Evolutionary conservation across 495 filamentous ascomycete genomes (phyloP), one percentile per base, ranked within the genome.

Genomic region (Daldinia concentrica): DNA sequence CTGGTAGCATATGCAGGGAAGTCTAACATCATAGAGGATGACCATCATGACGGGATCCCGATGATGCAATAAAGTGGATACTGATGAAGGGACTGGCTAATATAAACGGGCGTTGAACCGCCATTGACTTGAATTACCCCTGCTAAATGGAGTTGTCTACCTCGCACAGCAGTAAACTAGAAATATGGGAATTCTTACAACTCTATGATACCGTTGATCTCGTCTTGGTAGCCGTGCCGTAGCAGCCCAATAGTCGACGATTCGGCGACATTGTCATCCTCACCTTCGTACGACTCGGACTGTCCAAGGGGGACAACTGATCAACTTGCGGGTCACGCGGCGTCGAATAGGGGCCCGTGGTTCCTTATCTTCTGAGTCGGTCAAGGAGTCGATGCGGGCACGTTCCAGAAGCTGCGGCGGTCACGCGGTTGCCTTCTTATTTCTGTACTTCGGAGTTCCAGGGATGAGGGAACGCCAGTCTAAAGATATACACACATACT

Each of bases 301-400:
- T 43, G 22, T 58, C 50, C 56, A 69, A 26, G 29, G 27, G 58
- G 52, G 41, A 69, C 61, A 26, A 48, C 51, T 52, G 71, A 73
- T 66, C 66, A 61, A 55, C 62, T 59, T 32, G 62, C 66, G 58
- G 66, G 66, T 66, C 54, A 54, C 41, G 26, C 8, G 58, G 50
- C 58, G 66, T 73, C 66, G 66, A 73, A 73, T 73, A 60, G 58
- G 48, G 65, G 66, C 26, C 19, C 32, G 8, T 48, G 30, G 26
- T 66, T 73, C 27, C 71, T 73, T 73, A 73, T 73, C 71, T 62
- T 39, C 57, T 57, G 19, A 52, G 62, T 52, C 71, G 71, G 71
- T 73, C 57, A 73, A 66, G 57, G 27, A 15, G 30, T 54, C 36
- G 32, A 62, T 65, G 70, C 59, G 62, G 50, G 19, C 37, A 69